Evolutionary conservation across 2,329 filamentous ascomycete species (phyloP).

Genomic region (Scedosporium apiospermum): DNA sequence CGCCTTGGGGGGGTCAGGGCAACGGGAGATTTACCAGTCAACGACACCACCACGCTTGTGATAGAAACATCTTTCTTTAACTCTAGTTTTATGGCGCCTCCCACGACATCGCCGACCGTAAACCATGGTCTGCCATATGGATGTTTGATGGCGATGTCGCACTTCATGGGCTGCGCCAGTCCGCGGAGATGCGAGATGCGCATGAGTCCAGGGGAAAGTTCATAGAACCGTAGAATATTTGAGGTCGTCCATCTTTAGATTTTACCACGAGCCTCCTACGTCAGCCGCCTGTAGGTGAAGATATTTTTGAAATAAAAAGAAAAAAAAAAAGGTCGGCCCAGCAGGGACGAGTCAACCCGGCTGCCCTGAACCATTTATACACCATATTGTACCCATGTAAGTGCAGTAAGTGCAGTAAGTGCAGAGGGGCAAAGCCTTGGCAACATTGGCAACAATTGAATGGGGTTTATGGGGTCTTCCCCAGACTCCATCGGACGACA

Average conservation of each 20-base stretch:
- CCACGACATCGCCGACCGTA: not conserved
- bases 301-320: not conserved
- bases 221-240: not conserved
- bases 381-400: not conserved
- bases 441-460: not conserved
- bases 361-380: not conserved
- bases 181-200: slow-evolving; percentile 1
- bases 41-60: not conserved
- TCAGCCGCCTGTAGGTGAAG: not conserved
- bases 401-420: no score
- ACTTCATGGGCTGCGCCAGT: not conserved
- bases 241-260: not conserved
- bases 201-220: not conserved
- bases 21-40: not conserved
- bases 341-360: not conserved
- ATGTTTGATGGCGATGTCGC: not conserved
- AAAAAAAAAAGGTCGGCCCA: not conserved
- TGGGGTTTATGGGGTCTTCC: not conserved
- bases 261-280: not conserved
- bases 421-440: not conserved
- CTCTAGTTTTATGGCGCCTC: not conserved
- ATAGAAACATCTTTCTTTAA: not conserved
- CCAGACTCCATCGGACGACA: no score
- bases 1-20: no score
- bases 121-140: not conserved